Base-by-base conservation (phyloP, 352 stramenopile genomes). In the Pythium phragmiticola region DNA sequence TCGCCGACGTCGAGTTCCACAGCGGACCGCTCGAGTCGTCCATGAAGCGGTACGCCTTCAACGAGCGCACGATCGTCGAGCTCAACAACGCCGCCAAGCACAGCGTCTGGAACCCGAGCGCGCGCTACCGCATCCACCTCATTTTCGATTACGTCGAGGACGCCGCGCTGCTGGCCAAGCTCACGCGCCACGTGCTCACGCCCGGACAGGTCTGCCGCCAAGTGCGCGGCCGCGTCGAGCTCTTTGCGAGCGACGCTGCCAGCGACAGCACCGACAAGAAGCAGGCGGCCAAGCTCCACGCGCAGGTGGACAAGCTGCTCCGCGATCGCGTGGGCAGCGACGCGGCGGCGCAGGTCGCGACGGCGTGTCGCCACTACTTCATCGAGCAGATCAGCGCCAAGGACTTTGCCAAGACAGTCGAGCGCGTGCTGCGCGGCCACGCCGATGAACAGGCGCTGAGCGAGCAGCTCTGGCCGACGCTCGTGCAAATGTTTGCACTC, bases 51-150 rank as follows among this genome's bases (percentile, higher is more conserved):
- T 75, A 78, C 80, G 74, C 85, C 56, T 98, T 97, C 66, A 78
- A 82, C 62, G 88, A 97, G 68, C 95, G 93, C 60, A 78, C 91
- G 57, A 88, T 98, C 34, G 89, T 98, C 71, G 96, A 99, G 84
- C 94, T 99, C 57, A 99, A 99, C 78, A 99, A 99, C 73, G 90
- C 96, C 51, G 89, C 89, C 53, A 98, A 98, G 71, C 94, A 98
- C 78, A 80, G 70, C 61, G 82, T 98, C 8, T 88, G 86, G 54
- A 99, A 99, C 75, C 81, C 80, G 28, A 85, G 74, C 51, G 54
- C 72, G 26, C 65, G 84, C n/a, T 69, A 90, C 67, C 87, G 96
- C 30, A 92, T 98, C n/a, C 96, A 98, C 75, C 78, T 99, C 47
- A 99, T 99, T 71, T 89, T 99, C 58, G 96, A 99, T 82, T 99